Base-by-base conservation (phyloP, 441 rosid species). In the Isatis lusitanica region DNA sequence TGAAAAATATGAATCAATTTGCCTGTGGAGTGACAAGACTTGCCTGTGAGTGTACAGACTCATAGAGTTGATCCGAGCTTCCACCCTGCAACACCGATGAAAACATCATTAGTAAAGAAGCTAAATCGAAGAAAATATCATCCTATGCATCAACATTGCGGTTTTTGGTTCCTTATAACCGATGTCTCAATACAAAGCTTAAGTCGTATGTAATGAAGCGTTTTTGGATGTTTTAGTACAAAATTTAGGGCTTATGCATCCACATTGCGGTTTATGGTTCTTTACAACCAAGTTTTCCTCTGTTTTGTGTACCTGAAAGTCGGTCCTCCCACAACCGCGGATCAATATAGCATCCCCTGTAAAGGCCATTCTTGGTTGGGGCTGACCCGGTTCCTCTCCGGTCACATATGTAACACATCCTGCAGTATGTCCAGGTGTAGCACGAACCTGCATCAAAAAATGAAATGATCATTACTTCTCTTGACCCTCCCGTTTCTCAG, bases 321-420 rank as follows among this genome's bases (percentile, higher is more conserved):
- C 98, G 3, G 99, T 92, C 77, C 99, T 87, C 15, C 98, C 99
- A 78, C 98, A 94, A 52, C 99, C 99, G 39, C 97, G 90, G 71
- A 94, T 89, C 75, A 94, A 76, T 57, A 92, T 53, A 12, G 94
- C 87, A 80, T 94, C 99, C 13, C 97, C 98, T 0, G 99, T 89
- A 83, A 94, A 94, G 35, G 96, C 97, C 97, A 92, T 90, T 80
- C 92, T 84, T 52, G 99, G 97, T 53, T 82, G 85, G n/a, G 98
- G 99, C 71, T 89, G 98, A 80, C 79, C 87, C 38, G 81, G 78
- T 47, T 85, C 94, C 30, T 86, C 91, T 53, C 94, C 99, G 3
- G 98, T 88, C 59, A 92, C 91, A 85, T 92, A 92, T 28, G 99
- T 90, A 69, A 94, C 85, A 80, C 99, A 94, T 50, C 99, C 99